phyloP scores from a whole-genome alignment of 176 grass and related monocot genomes.

The Alopecurus myosuroides region DNA sequence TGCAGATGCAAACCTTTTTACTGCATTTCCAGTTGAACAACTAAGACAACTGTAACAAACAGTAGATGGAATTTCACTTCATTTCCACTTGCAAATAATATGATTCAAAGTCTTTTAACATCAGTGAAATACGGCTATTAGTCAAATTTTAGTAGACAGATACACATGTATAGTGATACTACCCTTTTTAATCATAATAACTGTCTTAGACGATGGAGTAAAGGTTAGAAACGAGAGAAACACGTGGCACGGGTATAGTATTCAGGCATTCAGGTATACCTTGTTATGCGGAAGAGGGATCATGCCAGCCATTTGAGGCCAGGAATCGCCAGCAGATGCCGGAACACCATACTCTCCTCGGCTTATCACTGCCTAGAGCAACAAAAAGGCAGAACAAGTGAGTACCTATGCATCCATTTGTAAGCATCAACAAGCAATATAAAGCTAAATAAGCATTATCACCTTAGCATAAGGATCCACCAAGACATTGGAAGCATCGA shows the following conservation, averaged over 20 bases:
- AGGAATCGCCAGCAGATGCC: conserved; percentile 43
- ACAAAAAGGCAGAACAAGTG: background rate
- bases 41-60: background rate
- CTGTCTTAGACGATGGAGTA: background rate
- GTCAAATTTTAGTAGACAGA: background rate
- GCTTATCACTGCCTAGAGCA: conserved; percentile 64
- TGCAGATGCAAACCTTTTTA: conserved; percentile 39
- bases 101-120: background rate
- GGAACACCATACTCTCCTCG: conserved; percentile 56
- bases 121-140: background rate
- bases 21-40: conserved; percentile 10
- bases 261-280: conserved; percentile 20
- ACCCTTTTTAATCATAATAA: background rate
- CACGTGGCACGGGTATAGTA: background rate
- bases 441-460: conserved; percentile 3
- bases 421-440: background rate
- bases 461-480: conserved; percentile 98
- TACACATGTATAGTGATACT: background rate
- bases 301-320: conserved; percentile 95
- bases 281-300: conserved; percentile 45
- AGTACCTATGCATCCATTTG: background rate
- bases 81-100: conserved; percentile 5
- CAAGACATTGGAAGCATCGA: conserved; percentile 52
- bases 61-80: conserved; percentile 1
- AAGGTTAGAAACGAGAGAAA: background rate